phyloP scores from a whole-genome alignment of 768 basidiomycete species.

The Rhodosporidiobolus sp. region DNA sequence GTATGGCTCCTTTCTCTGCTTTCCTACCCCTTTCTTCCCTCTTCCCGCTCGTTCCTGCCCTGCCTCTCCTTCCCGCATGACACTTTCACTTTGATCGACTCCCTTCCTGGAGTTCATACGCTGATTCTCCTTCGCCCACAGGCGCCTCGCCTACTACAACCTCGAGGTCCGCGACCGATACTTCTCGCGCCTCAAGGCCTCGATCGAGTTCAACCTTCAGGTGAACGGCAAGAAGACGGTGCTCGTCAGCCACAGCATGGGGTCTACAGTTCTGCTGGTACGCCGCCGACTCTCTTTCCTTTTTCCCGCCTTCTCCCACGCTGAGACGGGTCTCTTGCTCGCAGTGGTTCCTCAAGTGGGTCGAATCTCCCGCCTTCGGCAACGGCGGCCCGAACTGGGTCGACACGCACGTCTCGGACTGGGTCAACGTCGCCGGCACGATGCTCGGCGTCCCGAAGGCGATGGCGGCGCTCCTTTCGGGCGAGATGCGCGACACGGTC shows the following conservation, averaged over 20 bases:
- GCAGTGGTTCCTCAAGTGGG: conserved; percentile 59
- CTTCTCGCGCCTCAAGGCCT: conserved; percentile 68
- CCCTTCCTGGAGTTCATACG: too few species aligned
- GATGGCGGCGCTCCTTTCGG: conserved; percentile 89
- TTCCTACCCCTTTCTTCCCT: not conserved
- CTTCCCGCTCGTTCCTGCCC: not conserved
- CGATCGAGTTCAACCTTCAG: conserved; percentile 73
- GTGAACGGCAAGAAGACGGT: conserved; percentile 76
- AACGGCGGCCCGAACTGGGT: conserved; percentile 84
- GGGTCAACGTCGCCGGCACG: conserved; percentile 75
- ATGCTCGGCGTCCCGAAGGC: conserved; percentile 77
- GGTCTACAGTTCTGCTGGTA: conserved; percentile 59
- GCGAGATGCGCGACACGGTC: conserved; percentile 73
- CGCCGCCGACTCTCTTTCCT: not conserved
- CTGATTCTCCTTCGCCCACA: conserved; percentile 50
- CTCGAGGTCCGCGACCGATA: conserved; percentile 88
- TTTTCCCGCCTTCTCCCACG: not conserved
- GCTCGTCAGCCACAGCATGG: conserved; percentile 76
- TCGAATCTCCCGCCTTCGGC: conserved; percentile 78
- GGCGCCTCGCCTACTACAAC: conserved; percentile 63
- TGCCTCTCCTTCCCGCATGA: too few species aligned
- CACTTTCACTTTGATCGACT: too few species aligned
- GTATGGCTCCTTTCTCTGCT: conserved; percentile 11
- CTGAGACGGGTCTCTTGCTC: not conserved
- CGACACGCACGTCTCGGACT: conserved; percentile 84